Evolutionary conservation across 2,329 filamentous ascomycete genomes (phyloP), one percentile per base, ranked within the genome.

Genomic region (Fusarium marasasianum): DNA sequence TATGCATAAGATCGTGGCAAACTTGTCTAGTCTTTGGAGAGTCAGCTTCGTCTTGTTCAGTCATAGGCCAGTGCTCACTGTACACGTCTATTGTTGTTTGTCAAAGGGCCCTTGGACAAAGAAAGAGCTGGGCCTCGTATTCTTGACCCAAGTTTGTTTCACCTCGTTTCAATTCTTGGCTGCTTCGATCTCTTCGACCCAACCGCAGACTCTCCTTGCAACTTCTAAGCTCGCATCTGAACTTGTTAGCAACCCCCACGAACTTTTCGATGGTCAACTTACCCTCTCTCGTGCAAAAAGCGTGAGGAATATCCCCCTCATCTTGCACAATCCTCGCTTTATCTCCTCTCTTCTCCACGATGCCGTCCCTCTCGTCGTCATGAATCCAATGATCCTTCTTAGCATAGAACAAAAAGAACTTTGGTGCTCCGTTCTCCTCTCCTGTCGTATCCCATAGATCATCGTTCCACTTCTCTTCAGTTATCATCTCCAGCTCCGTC

Each of bases 321-420:
- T 91, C 90, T 41, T 92, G 83, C 40, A 87, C 79, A 56, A 91
- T 83, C 64, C 82, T 83, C 1, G 86, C 86, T 68, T 84, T 81
- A 12, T 83, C 83, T 78, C 79, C 78, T 80, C 76, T 79, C 66
- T 80, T 80, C 50, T 82, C 82, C 60, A 92, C 89, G 66, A 92
- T 88, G 35, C 84, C 84, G 72, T 91, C 89, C 14, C 90, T 83
- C 53, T 86, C 84, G 56, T 86, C 82, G 54, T 89, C 82, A 6
- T 88, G 87, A 3, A 92, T 89, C 91, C 91, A 92, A 64, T 91
- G 86, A 69, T 92, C 91, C 57, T 87, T 81, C 69, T 86, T 82
- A 5, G 87, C 90, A 72, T 91, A 92, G 56, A 90, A 88, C 72
- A 91, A 86, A 72, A 88, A 87, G 75, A 92, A 88, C 69, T 86